Conservation (phyloP, 2,329 filamentous ascomycete species). For the Colletotrichum camelliae region DNA sequence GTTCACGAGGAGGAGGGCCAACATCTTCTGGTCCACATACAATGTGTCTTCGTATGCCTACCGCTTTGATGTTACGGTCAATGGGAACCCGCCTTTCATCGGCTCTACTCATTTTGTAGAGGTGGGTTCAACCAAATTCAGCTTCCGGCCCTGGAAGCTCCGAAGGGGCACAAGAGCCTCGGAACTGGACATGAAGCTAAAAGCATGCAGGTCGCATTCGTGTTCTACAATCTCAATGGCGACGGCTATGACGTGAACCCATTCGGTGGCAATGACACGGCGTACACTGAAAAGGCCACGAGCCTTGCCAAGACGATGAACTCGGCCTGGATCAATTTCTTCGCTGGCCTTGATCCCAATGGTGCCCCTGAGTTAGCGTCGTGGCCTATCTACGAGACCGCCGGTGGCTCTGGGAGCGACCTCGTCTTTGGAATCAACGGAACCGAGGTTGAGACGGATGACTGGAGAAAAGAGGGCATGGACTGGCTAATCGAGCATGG, state of each 20-base stretch:
- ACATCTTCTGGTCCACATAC: constrained; percentile 30
- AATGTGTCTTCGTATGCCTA: constrained; percentile 33
- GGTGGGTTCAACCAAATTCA: constrained; percentile 12
- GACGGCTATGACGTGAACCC: constrained; percentile 35
- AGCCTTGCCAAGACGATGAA: constrained; percentile 32
- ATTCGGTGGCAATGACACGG: constrained; percentile 29
- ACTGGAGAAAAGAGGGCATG: constrained; percentile 33
- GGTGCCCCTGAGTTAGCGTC: constrained; percentile 17
- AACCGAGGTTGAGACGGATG: constrained; percentile 30
- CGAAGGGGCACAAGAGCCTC: neutral
- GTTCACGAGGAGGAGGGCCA: constrained; percentile 31
- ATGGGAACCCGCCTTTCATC: constrained; percentile 23
- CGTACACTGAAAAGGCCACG: constrained; percentile 28
- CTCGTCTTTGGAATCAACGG: constrained; percentile 32
- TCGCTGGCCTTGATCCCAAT: constrained; percentile 30
- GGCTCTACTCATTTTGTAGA: constrained; percentile 44
- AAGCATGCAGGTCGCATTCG: constrained; percentile 38
- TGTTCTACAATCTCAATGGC: constrained; percentile 42
- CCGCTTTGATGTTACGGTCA: constrained; percentile 37
- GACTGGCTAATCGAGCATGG: constrained; percentile 32
- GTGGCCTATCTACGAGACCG: constrained; percentile 32
- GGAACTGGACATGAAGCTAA: neutral
- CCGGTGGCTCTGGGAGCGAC: constrained; percentile 26
- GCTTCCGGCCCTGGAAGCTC: neutral
- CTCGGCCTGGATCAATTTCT: constrained; percentile 36